Evolutionary conservation across 345 rosid genomes (phyloP).

Genomic region (Fremontodendron californicum): DNA sequence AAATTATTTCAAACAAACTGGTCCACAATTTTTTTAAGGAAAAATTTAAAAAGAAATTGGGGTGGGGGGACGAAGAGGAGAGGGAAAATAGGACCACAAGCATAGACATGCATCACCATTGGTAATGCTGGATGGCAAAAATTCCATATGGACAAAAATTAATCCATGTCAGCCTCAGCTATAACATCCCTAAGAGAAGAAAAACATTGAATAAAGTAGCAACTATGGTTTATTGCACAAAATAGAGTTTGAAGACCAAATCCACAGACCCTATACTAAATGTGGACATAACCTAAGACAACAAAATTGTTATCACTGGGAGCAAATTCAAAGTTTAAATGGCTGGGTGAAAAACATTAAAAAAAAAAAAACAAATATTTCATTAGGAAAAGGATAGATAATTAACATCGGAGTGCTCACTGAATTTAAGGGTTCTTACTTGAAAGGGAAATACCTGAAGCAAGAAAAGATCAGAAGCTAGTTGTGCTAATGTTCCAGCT

Average conservation of each 20-base stretch:
- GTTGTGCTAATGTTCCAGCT: conserved; percentile 65
- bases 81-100: background rate
- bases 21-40: background rate
- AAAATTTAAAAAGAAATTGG: background rate
- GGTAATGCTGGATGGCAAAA: no score
- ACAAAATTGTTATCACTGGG: background rate
- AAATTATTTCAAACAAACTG: background rate
- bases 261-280: background rate
- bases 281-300: background rate
- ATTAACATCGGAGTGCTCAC: background rate
- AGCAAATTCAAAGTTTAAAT: background rate
- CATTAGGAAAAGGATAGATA: background rate
- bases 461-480: conserved; percentile 65
- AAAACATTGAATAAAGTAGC: background rate
- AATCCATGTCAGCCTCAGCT: background rate
- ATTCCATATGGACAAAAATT: no score
- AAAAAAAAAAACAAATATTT: background rate
- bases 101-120: background rate
- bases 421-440: background rate
- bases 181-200: background rate
- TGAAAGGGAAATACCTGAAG: conserved; percentile 52
- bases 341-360: background rate
- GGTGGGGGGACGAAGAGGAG: background rate
- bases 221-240: background rate
- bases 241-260: background rate